A percentile compares a stretch with the other conserved stretches of the same genome.
Conservation (phyloP, 371 early-diverging fungal species). For the Mucor mucedo region DNA sequence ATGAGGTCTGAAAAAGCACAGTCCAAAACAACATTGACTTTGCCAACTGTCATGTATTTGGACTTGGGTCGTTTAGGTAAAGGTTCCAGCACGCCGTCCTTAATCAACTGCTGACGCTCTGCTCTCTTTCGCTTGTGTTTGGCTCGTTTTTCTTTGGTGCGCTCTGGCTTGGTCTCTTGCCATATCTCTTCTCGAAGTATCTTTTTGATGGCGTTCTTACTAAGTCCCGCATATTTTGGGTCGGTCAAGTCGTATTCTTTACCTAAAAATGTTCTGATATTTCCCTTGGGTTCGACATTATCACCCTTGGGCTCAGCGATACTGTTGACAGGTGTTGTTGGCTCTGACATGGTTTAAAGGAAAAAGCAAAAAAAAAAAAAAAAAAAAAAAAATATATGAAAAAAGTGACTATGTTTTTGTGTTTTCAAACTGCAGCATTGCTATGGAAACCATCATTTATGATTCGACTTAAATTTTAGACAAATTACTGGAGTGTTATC, state of each 20-base stretch:
- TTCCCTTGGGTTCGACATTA: slow-evolving; percentile 7
- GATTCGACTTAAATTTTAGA: no score
- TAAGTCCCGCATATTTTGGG: slow-evolving; percentile 45
- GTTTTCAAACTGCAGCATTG: no score
- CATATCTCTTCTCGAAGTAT: slow-evolving; percentile 45
- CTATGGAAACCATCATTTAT: no score
- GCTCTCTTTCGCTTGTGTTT: slow-evolving; percentile 39
- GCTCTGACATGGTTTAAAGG: slow-evolving; percentile 10
- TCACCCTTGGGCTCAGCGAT: no score
- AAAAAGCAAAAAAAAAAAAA: slow-evolving; percentile 5
- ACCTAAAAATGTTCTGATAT: slow-evolving; percentile 35
- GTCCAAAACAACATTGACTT: slow-evolving; percentile 67
- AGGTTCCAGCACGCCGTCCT: slow-evolving; percentile 42
- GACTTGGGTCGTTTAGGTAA: slow-evolving; percentile 36
- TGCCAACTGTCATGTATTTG: slow-evolving; percentile 37
- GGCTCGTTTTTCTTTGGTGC: slow-evolving; percentile 37
- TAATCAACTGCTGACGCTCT: slow-evolving; percentile 35
- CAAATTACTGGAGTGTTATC: no score
- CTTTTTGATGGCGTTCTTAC: slow-evolving; percentile 50
- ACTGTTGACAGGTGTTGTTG: background rate
- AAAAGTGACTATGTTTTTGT: background rate
- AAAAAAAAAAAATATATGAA: slow-evolving; percentile 1
- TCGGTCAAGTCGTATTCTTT: slow-evolving; percentile 50
- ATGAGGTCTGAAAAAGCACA: slow-evolving; percentile 80
- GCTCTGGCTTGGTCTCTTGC: slow-evolving; percentile 36